Evolutionary conservation across 2,329 filamentous ascomycete genomes (phyloP), one percentile per base, ranked within the genome.

Genomic region (Aspergillus pseudotamarii): DNA sequence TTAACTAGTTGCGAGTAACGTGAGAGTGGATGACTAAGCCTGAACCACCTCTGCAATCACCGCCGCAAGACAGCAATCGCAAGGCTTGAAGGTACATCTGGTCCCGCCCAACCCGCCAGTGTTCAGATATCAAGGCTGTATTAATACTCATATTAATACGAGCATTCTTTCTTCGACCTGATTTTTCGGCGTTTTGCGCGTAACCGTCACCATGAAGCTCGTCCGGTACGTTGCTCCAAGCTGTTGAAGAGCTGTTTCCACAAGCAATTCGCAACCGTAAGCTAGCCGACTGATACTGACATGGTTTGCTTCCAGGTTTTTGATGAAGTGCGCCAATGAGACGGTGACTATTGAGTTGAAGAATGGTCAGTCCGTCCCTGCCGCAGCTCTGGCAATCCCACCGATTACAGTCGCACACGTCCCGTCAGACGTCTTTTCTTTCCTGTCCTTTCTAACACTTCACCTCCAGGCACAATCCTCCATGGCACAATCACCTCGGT

Each of bases 301-400:
- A 11, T 45, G 12, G 14, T n/a, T 50, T 28, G 46, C 26, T 26
- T 69, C 66, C 80, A 98, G 95, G 79, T 99, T 99, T 81, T 85
- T 99, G 73, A 98, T 98, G 94, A 99, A 99, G 86, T 98, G 94
- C 81, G 89, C 92, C 81, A 98, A 97, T 81, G 95, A 99, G 84
- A 97, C 95, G 74, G 95, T 98, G 74, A 98, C 94, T 51, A 92
- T 99, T 80, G 95, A 99, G 82, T 86, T 99, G 71, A 99, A 99
- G 82, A 98, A 98, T 87, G 95, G 94, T 95, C 84, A 53, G 79
- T 72, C 51, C 12, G 11, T 36, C 50, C 34, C 26, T 45, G 9
- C 57, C 16, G 34, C 23, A 14, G 8, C 30, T 14, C 32, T 51
- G 34, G 11, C 45, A 41, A 36, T 21, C 48, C 16, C 53, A 28